phyloP scores from a whole-genome alignment of 345 rosid genomes.

The Mercurialis annua region DNA sequence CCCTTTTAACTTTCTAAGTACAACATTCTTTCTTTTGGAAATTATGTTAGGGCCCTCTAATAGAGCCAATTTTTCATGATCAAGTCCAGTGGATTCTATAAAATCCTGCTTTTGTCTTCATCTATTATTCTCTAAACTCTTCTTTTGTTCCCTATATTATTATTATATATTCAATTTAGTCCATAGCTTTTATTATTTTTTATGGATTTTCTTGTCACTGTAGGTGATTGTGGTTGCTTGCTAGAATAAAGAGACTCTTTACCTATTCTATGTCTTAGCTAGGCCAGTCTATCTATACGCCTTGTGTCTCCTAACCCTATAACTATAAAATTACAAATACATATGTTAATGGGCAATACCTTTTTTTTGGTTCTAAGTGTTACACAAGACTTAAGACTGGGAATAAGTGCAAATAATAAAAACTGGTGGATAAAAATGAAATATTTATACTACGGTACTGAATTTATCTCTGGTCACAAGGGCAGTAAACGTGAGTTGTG shows the following conservation, averaged over 20 bases:
- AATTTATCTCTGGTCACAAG: neutral
- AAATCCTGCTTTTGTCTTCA: slow-evolving; percentile 28
- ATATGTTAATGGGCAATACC: too few species aligned
- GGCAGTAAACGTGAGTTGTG: neutral
- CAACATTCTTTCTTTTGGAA: neutral
- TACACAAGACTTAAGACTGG: neutral
- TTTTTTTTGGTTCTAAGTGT: neutral
- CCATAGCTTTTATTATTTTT: neutral
- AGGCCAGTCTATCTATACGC: neutral
- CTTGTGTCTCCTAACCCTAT: too few species aligned
- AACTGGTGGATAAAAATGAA: neutral
- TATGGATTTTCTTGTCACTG: neutral
- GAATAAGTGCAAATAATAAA: too few species aligned
- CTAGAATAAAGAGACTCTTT: neutral
- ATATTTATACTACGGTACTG: neutral
- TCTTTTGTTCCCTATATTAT: neutral
- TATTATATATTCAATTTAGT: neutral
- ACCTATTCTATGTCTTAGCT: neutral
- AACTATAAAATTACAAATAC: too few species aligned
- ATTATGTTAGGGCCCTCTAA: neutral
- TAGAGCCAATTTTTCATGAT: too few species aligned
- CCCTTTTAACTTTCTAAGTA: neutral
- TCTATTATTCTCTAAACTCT: neutral
- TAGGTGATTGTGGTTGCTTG: neutral
- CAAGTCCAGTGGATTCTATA: neutral